Evolutionary conservation across 345 rosid species (phyloP).

Genomic region (Citrus hindsii): DNA sequence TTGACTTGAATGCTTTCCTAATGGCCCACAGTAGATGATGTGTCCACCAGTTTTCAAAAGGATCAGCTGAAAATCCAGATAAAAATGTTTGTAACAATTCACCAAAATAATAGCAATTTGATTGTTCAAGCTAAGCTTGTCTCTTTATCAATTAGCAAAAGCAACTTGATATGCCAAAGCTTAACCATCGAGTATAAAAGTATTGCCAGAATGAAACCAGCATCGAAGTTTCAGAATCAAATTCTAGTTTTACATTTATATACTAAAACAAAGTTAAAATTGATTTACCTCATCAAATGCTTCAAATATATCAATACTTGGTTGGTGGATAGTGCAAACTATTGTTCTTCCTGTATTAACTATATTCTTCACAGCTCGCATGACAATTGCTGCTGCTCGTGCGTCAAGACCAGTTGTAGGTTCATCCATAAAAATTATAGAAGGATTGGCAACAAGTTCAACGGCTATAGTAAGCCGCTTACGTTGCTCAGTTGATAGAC

Average conservation of each 20-base stretch:
- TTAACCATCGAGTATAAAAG: background rate
- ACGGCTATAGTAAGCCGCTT: slow-evolving; percentile 75
- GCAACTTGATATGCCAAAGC: background rate
- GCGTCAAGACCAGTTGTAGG: slow-evolving; percentile 90
- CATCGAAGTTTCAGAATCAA: background rate
- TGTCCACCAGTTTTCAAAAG: slow-evolving; percentile 69
- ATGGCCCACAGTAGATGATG: slow-evolving; percentile 61
- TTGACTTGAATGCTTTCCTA: slow-evolving; percentile 56
- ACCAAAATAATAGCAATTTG: no score
- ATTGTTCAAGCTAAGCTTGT: background rate
- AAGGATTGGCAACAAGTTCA: slow-evolving; percentile 80
- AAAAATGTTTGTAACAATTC: no score
- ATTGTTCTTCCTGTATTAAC: slow-evolving; percentile 81
- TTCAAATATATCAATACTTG: slow-evolving; percentile 82
- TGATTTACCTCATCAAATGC: slow-evolving; percentile 72
- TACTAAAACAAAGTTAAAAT: background rate
- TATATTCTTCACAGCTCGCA: slow-evolving; percentile 79
- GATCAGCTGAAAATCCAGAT: slow-evolving; percentile 44
- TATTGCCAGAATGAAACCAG: background rate
- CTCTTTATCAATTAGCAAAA: background rate
- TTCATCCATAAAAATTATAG: slow-evolving; percentile 84
- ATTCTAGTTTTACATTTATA: background rate
- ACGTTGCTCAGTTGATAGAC: slow-evolving; percentile 80
- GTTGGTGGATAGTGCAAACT: slow-evolving; percentile 87
- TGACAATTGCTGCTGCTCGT: slow-evolving; percentile 81